Evolutionary conservation across 768 basidiomycete species (phyloP).

Genomic region (Boletellus emodensis): DNA sequence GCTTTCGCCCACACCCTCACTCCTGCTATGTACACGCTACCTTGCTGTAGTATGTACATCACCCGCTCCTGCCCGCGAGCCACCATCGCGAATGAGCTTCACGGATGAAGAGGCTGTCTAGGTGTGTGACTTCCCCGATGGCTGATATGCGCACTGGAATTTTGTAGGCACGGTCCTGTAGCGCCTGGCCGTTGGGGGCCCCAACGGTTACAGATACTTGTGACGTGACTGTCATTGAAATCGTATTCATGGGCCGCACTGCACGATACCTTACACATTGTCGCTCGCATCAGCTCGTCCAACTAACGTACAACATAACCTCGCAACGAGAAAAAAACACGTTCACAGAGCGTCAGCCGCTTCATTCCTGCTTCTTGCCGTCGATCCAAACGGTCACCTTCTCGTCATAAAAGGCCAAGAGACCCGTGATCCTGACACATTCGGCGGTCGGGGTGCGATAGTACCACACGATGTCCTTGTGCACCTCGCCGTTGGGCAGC

Average conservation of each 20-base stretch:
- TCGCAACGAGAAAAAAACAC: background rate
- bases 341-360: constrained; percentile 11
- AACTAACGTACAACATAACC: background rate
- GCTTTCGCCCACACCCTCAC: too few relatives aligned
- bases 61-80: too few relatives aligned
- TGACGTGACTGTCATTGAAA: constrained; percentile 10
- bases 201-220: constrained; percentile 3
- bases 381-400: constrained; percentile 65
- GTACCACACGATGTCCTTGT: constrained; percentile 59
- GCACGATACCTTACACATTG: background rate
- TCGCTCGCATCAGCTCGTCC: background rate
- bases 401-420: constrained; percentile 61
- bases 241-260: background rate
- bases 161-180: background rate
- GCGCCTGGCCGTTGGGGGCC: constrained; percentile 14
- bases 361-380: constrained; percentile 46
- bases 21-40: too few relatives aligned
- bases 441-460: constrained; percentile 53
- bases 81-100: too few relatives aligned
- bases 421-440: constrained; percentile 46
- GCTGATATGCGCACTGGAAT: constrained; percentile 1
- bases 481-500: constrained; percentile 39
- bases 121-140: background rate
- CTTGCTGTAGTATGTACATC: too few relatives aligned
- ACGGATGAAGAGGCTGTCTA: too few relatives aligned